Conservation (phyloP, 257 asterid genomes). For the Avicennia marina region DNA sequence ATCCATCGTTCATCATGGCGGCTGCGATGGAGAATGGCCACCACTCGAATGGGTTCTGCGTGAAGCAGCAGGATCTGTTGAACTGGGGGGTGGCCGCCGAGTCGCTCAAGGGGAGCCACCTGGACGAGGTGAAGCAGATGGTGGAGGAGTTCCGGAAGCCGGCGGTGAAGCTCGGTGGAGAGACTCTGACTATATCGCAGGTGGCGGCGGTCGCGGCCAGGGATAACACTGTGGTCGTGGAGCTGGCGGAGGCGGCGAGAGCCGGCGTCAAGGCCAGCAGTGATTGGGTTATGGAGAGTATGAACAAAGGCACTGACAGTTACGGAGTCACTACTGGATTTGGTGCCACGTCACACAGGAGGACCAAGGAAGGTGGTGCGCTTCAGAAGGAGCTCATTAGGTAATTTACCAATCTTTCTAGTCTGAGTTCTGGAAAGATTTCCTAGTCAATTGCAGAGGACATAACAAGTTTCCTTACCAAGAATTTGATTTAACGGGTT, state of each 20-base stretch:
- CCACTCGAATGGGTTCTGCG: constrained; percentile 36
- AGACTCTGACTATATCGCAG: constrained; percentile 65
- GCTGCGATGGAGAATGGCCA: constrained; percentile 26
- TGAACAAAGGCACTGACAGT: constrained; percentile 83
- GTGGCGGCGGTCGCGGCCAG: constrained; percentile 79
- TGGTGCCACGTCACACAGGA: constrained; percentile 80
- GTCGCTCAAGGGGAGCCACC: constrained; percentile 71
- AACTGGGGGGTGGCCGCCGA: constrained; percentile 91
- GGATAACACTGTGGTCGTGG: constrained; percentile 59
- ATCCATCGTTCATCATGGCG: too few relatives aligned
- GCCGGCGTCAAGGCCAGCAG: constrained; percentile 92
- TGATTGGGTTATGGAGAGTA: constrained; percentile 92
- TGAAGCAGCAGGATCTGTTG: constrained; percentile 49
- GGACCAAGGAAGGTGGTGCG: constrained; percentile 91
- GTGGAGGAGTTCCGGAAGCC: constrained; percentile 79
- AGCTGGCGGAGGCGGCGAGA: constrained; percentile 71
- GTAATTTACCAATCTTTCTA: too few relatives aligned
- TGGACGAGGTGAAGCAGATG: constrained; percentile 82
- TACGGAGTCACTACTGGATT: constrained; percentile 92
- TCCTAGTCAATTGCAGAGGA: too few relatives aligned
- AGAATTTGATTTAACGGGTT: too few relatives aligned
- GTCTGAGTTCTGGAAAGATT: too few relatives aligned
- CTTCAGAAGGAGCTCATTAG: constrained; percentile 89
- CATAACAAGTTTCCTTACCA: too few relatives aligned
- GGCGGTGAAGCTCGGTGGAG: constrained; percentile 75